phyloP scores from a whole-genome alignment of 2,329 filamentous ascomycete genomes.

The Pseudogymnoascus sp. region DNA sequence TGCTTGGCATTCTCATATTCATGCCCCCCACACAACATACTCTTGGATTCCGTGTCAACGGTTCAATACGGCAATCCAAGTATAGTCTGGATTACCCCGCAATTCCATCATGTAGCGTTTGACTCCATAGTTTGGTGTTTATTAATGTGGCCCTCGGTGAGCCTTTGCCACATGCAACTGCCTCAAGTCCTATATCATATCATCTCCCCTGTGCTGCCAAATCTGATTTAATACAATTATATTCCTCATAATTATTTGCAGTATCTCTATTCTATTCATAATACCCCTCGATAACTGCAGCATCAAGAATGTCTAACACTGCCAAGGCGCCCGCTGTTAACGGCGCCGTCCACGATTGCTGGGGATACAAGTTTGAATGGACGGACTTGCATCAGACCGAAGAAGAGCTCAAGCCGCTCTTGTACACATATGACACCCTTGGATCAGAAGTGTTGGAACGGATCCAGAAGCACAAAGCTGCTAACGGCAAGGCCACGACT shows the following conservation, averaged over 20 bases:
- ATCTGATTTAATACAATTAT: background rate
- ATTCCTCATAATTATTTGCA: background rate
- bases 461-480: conserved; percentile 32
- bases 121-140: background rate
- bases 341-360: conserved; percentile 28
- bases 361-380: conserved; percentile 63
- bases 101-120: background rate
- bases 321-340: background rate
- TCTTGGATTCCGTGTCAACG: background rate
- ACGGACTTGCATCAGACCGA: conserved; percentile 54
- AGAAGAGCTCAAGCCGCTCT: conserved; percentile 51
- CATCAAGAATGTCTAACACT: background rate
- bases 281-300: background rate
- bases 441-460: conserved; percentile 57
- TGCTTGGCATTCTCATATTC: background rate
- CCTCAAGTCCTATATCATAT: background rate
- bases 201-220: background rate
- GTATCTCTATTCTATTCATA: background rate
- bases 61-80: background rate
- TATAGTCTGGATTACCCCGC: background rate
- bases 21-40: background rate
- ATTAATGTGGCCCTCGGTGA: background rate
- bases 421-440: conserved; percentile 59
- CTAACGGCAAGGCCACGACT: conserved; percentile 30
- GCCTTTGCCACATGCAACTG: conserved; percentile 1